phyloP scores from a whole-genome alignment of 495 filamentous ascomycete species.

The Astrothelium macrocarpum region DNA sequence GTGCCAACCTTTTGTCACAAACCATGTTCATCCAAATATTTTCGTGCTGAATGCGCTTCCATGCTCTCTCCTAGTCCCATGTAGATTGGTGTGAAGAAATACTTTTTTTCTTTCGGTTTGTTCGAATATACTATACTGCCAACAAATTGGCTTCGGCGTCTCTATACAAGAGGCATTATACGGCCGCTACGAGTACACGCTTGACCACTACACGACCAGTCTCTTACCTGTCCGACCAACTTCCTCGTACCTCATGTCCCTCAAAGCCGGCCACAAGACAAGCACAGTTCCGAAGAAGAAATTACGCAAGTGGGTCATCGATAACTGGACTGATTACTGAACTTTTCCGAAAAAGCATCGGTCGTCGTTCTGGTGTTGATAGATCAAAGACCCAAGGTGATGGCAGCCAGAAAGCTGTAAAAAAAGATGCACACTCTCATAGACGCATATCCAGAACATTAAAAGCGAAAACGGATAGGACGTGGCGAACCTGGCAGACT shows the following conservation, averaged over 20 bases:
- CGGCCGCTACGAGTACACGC: constrained; percentile 14
- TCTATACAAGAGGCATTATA: constrained; percentile 13
- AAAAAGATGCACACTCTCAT: not conserved
- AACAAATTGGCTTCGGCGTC: constrained; percentile 18
- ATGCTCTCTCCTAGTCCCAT: not conserved
- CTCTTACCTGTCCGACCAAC: not conserved
- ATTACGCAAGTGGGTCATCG: not conserved
- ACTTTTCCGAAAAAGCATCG: not conserved
- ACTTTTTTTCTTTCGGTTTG: too few species aligned
- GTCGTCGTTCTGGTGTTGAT: not conserved
- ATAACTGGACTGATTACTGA: not conserved
- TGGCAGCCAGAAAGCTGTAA: not conserved
- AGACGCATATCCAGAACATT: not conserved
- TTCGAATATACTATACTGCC: not conserved
- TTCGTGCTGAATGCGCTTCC: not conserved
- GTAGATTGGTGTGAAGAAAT: too few species aligned
- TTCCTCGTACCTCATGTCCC: not conserved
- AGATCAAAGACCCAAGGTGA: not conserved
- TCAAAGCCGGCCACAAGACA: not conserved
- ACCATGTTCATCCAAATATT: not conserved
- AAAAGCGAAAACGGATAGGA: not conserved
- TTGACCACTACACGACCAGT: not conserved
- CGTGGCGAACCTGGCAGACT: not conserved
- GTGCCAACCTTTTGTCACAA: not conserved
- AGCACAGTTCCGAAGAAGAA: not conserved